Evolutionary conservation across 108 stramenopile genomes (phyloP).

Genomic region (Cyclotella distinguenda): DNA sequence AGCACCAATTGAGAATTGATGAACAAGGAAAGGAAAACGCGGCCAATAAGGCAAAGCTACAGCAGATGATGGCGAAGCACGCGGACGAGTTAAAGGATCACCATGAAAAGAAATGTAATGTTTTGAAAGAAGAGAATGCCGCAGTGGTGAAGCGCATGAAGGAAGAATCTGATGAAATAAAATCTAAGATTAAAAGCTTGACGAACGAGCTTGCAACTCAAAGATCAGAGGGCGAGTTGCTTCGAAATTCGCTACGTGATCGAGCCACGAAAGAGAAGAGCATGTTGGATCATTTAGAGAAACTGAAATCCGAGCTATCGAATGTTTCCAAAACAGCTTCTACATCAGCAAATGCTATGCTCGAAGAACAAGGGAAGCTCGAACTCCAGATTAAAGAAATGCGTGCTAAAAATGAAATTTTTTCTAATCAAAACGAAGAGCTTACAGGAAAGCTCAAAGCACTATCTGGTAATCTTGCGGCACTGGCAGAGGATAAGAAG

Average conservation of each 20-base stretch:
- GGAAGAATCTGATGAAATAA: constrained; percentile 41
- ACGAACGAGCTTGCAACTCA: constrained; percentile 27
- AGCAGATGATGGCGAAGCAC: constrained; percentile 69
- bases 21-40: constrained; percentile 47
- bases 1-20: constrained; percentile 11
- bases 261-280: constrained; percentile 37
- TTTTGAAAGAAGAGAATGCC: constrained; percentile 57
- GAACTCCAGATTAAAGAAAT: constrained; percentile 47
- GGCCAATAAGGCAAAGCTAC: constrained; percentile 49
- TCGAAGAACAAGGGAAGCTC: constrained; percentile 51
- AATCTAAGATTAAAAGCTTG: constrained; percentile 10
- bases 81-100: constrained; percentile 71
- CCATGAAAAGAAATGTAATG: constrained; percentile 56
- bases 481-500: constrained; percentile 70
- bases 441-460: constrained; percentile 66
- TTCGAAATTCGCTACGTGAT: constrained; percentile 50
- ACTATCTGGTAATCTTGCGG: constrained; percentile 58
- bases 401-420: constrained; percentile 29
- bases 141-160: constrained; percentile 40
- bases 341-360: constrained; percentile 43
- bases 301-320: constrained; percentile 45
- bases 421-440: constrained; percentile 71
- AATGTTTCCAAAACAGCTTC: constrained; percentile 45
- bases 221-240: constrained; percentile 48
- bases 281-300: constrained; percentile 51